Conservation (phyloP, 2,329 filamentous ascomycete species). For the Scytalidium sp. region DNA sequence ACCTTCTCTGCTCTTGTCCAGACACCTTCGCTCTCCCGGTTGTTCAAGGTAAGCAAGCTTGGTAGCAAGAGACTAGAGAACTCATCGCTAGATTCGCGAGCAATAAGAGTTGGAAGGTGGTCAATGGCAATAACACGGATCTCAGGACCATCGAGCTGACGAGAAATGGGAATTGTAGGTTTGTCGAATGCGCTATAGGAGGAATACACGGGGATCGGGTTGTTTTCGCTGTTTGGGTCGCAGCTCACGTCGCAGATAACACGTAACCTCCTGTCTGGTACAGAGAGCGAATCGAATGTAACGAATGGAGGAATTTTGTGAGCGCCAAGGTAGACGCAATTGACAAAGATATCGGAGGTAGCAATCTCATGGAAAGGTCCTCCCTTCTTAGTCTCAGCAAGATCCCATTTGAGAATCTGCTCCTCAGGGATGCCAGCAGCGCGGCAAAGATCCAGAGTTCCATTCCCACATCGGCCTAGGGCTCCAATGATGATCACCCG, state of each 20-base stretch:
- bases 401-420: conserved; percentile 64
- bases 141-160: conserved; percentile 22
- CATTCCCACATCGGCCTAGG: conserved; percentile 72
- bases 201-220: conserved; percentile 70
- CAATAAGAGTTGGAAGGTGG: conserved; percentile 74
- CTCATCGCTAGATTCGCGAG: conserved; percentile 77
- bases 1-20: conserved; percentile 79
- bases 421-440: conserved; percentile 66
- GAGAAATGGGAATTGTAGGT: conserved; percentile 67
- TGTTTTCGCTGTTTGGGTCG: conserved; percentile 64
- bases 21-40: conserved; percentile 65
- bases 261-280: conserved; percentile 64
- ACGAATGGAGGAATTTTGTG: conserved; percentile 72
- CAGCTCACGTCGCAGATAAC: conserved; percentile 75
- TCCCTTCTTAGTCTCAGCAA: conserved; percentile 62
- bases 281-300: conserved; percentile 61
- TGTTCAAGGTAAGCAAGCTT: conserved; percentile 71
- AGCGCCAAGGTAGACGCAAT: conserved; percentile 78
- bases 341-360: conserved; percentile 70
- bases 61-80: conserved; percentile 75
- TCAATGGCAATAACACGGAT: conserved; percentile 78
- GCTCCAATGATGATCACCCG: conserved; percentile 77
- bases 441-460: conserved; percentile 72
- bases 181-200: conserved; percentile 80
- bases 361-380: conserved; percentile 75